These are phyloP conservation scores for Didymosphaeria variabile DNA, from an alignment of 2,329 filamentous ascomycete genomes.

Conservation along the genomic window DNA sequence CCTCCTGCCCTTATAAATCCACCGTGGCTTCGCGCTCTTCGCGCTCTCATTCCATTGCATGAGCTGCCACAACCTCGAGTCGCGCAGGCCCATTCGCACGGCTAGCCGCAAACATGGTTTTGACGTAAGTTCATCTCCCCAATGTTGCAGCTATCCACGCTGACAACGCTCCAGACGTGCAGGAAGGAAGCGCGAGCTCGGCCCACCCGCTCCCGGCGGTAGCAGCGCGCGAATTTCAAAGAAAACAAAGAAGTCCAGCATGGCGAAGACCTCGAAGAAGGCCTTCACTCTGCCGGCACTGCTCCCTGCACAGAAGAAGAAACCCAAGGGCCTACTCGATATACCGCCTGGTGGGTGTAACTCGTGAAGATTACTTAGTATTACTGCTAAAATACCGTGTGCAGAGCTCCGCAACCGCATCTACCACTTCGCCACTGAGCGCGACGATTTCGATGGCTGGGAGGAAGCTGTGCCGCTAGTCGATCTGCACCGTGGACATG, in stretches of 20 bases:
- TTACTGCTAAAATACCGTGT: background rate
- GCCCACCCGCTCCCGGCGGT: background rate
- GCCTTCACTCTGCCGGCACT: background rate
- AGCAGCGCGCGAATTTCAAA: background rate
- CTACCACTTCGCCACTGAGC: conserved; percentile 22
- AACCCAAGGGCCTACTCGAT: conserved; percentile 4
- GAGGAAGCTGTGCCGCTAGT: background rate
- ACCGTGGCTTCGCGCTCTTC: background rate
- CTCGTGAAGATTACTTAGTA: background rate
- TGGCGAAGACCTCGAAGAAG: background rate
- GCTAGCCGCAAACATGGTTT: background rate
- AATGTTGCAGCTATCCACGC: background rate
- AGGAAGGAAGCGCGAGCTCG: background rate
- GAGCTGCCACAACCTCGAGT: no score
- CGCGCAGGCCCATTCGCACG: background rate
- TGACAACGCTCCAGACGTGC: conserved; percentile 1
- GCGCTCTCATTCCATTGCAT: no score
- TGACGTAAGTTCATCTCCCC: background rate
- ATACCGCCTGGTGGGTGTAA: background rate
- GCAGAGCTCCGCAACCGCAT: conserved; percentile 28
- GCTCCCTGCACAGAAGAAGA: background rate
- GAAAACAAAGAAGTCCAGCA: background rate
- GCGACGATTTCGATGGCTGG: background rate
- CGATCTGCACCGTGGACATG: background rate
- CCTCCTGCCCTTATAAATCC: background rate